Conservation (phyloP, 495 filamentous ascomycete genomes). For the Barbatosphaeria neglecta region DNA sequence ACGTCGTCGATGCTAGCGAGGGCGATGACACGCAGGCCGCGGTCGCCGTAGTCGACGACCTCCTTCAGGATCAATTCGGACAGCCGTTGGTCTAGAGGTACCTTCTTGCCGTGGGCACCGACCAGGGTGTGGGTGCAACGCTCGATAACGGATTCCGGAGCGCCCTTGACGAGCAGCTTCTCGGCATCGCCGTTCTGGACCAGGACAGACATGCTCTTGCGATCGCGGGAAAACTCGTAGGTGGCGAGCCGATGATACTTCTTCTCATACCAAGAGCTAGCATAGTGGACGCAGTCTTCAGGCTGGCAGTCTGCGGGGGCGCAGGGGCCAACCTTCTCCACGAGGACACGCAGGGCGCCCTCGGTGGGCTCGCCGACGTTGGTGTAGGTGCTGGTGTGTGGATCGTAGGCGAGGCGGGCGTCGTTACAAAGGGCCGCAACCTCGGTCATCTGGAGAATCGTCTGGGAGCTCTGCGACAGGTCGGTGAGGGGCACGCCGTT, state of each 20-base stretch:
- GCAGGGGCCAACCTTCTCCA: constrained; percentile 78
- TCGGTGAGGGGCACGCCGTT: constrained; percentile 59
- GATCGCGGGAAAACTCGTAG: constrained; percentile 94
- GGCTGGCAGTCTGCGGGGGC: constrained; percentile 25
- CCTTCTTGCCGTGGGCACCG: constrained; percentile 62
- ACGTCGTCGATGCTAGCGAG: constrained; percentile 71
- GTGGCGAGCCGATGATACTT: constrained; percentile 64
- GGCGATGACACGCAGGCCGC: constrained; percentile 89
- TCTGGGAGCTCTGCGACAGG: constrained; percentile 63
- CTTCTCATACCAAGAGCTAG: constrained; percentile 77
- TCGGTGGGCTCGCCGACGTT: constrained; percentile 95
- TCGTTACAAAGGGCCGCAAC: constrained; percentile 88
- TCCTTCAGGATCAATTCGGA: constrained; percentile 57
- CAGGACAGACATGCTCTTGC: constrained; percentile 98
- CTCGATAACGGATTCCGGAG: constrained; percentile 86
- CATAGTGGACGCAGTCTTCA: constrained; percentile 56
- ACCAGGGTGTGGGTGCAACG: constrained; percentile 72
- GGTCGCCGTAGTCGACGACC: constrained; percentile 80
- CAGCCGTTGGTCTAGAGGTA: constrained; percentile 56
- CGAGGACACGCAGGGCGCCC: constrained; percentile 79
- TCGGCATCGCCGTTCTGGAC: constrained; percentile 55
- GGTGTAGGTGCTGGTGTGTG: constrained; percentile 57
- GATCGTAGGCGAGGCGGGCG: constrained; percentile 69
- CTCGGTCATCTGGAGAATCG: constrained; percentile 69
- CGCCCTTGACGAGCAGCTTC: constrained; percentile 90